Evolutionary conservation across 225 moss, liverwort and hornwort genomes (phyloP), one percentile per base, ranked within the genome.

Genomic region (Sphagnum contortum): DNA sequence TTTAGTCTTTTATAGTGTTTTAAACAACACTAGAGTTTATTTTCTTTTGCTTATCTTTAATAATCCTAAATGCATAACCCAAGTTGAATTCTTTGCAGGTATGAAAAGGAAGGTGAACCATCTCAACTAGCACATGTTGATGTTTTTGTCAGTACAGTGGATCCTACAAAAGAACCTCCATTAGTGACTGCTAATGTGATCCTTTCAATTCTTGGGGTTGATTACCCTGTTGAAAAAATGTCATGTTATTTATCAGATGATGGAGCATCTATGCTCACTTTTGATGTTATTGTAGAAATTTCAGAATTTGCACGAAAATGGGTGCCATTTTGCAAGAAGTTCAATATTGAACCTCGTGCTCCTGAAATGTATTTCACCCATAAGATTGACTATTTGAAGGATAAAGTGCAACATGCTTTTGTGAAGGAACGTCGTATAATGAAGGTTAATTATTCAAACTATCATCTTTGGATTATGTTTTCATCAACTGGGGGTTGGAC

Each of bases 191-290:
- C 91, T 45, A 95, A 95, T 66, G 92, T 91, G 5, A 89, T 95
- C 4, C 79, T 95, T 3, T 95, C 94, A 2, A 95, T 95, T 56
- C 81, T 95, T 0, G 63, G 89, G 0, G 86, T 88, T 12, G 94
- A 95, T 29, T 95, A 95, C 49, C 94, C 94, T 0, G 89, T 92
- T n/a, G 94, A 95, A 76, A 95, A 90, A 69, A 4, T 95, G 9
- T 95, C 94, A n/a, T 95, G 94, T 72, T 95, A 95, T 60, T 81
- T 95, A n/a, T 95, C 94, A 60, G 94, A 95, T 63, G 94, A 95
- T 65, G 94, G 94, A 6, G 94, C 94, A 3, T 91, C 94, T 49
- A 95, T 95, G 94, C 88, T 95, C 0, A 88, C 94, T 5, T 95
- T 95, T 70, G 94, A 95, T 60, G 74, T 75, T 9, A 61, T 95